phyloP scores from a whole-genome alignment of 1,139 yeast species.

The Saccharomyces hybrid region DNA sequence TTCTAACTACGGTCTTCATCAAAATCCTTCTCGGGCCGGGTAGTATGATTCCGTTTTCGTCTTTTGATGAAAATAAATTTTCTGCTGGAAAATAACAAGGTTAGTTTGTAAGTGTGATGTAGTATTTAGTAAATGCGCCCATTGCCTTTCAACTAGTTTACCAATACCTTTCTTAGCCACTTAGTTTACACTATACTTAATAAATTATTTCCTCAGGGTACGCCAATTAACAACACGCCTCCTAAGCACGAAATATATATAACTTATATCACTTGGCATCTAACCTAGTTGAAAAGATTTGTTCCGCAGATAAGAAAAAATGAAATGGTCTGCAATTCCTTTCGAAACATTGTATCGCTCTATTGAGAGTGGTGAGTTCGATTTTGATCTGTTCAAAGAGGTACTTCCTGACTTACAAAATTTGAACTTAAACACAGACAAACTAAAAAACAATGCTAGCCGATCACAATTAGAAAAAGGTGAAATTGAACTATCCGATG shows the following conservation, averaged over 20 bases:
- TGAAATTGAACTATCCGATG: conserved; percentile 44
- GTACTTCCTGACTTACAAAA: conserved; percentile 24
- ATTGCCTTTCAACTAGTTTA: background rate
- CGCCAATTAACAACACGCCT: background rate
- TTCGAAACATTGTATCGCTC: conserved; percentile 27
- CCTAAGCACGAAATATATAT: background rate
- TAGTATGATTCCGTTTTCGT: background rate
- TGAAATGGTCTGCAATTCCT: conserved; percentile 24
- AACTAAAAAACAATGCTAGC: conserved; percentile 43
- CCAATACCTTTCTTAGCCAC: background rate
- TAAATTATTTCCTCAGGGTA: background rate
- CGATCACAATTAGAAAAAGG: conserved; percentile 50
- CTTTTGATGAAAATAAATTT: background rate
- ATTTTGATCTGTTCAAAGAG: conserved; percentile 18
- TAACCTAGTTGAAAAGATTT: background rate
- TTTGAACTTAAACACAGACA: conserved; percentile 19
- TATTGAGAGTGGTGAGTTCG: conserved; percentile 21
- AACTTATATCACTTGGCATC: background rate
- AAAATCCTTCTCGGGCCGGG: background rate
- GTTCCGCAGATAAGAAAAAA: conserved; percentile 4
- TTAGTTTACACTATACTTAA: background rate
- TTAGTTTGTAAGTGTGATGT: background rate
- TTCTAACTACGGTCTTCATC: background rate
- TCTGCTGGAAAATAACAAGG: background rate
- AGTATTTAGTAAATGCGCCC: background rate